A percentile compares a stretch with the other conserved stretches of the same genome.
Conservation (phyloP, 2,329 filamentous ascomycete species). For the Phyllosticta capitalensis region DNA sequence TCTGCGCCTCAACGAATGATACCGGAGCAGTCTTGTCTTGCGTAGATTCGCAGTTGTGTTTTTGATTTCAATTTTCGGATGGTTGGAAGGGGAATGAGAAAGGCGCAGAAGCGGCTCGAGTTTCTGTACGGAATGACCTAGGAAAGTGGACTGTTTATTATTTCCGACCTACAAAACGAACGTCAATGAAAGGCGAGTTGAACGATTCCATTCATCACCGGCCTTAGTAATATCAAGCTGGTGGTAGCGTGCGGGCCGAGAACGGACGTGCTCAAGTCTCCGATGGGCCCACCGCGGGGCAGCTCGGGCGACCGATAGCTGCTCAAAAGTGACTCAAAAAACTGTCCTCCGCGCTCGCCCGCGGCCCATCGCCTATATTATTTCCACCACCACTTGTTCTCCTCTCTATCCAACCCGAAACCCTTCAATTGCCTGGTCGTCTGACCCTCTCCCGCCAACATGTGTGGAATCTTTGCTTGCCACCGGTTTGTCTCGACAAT, state of each 20-base stretch:
- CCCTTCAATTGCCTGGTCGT: constrained; percentile 4
- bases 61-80: background rate
- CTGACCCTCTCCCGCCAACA: constrained; percentile 39
- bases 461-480: constrained; percentile 97
- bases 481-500: constrained; percentile 52
- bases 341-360: background rate
- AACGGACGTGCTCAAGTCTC: background rate
- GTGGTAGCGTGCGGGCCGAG: background rate
- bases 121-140: background rate
- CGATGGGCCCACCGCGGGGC: background rate
- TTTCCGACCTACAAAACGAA: background rate
- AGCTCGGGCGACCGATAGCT: background rate
- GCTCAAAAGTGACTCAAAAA: constrained; percentile 7
- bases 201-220: background rate
- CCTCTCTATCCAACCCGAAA: background rate
- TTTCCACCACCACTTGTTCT: constrained; percentile 5
- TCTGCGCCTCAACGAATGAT: background rate
- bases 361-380: background rate
- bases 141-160: background rate
- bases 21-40: background rate
- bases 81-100: background rate
- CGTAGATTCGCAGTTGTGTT: background rate
- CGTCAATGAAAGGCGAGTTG: background rate
- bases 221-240: background rate
- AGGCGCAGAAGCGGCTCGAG: background rate